Evolutionary conservation across 306 rosid species (phyloP), one percentile per base, ranked within the genome.

Genomic region (Quercus rubra): DNA sequence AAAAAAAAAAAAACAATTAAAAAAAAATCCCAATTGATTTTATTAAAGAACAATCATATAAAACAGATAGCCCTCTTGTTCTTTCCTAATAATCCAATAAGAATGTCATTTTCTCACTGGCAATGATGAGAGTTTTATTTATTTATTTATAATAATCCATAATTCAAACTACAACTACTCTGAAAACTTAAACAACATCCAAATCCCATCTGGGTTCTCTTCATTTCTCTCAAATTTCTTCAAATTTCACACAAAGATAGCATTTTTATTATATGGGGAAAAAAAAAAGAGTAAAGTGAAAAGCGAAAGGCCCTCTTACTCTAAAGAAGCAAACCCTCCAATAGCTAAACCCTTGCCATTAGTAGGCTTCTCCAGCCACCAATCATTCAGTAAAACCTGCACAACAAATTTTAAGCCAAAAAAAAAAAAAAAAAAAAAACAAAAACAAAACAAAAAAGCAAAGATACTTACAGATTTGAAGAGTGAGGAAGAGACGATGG

Each of bases 321-420:
- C 83, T 77, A 72, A 33, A 19, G 33, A 74, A 63, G 85, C 68
- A 59, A 79, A 74, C 27, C 90, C 90, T 80, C 78, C 88, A 27
- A 87, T 75, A 35, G 83, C 87, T 79, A 87, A 80, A 27, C 78
- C 83, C 74, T 74, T 74, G 49, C 75, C 78, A 57, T 77, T 3
- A 35, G 72, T 19, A n/a, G 58, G 67, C 83, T 74, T 79, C 3
- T 27, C 75, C 58, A 87, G 85, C 90, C 90, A 87, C 90, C 90
- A 87, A 56, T 85, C 86, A 54, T 74, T 15, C 83, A 87, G 41
- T 5, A 58, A 74, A 12, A 84, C 78, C 90, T 87, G 14, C 5
- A 33, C 25, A 67, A 35, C 8, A 19, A 46, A 12, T 70, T 10
- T 9, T 11, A 20, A 43, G 21, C 7, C 23, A 5, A 15, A 66